Evolutionary conservation across 495 filamentous ascomycete genomes (phyloP).

Genomic region (Pseudoneurospora amorphoporcata): DNA sequence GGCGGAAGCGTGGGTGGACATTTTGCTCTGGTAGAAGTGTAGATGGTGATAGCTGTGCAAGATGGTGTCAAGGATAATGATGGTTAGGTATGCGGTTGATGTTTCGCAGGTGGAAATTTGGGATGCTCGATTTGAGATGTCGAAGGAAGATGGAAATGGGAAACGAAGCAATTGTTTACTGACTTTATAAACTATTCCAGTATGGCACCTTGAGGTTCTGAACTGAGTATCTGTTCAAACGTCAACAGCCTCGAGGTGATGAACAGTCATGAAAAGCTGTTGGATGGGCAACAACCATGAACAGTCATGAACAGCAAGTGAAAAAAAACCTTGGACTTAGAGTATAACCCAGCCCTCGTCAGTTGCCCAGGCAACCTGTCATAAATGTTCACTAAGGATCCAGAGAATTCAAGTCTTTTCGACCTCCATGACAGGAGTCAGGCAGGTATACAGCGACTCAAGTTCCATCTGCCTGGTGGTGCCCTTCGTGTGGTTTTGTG

Average conservation of each 20-base stretch:
- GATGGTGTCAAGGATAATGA: background rate
- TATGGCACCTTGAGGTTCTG: background rate
- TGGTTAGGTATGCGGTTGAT: background rate
- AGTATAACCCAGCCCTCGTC: background rate
- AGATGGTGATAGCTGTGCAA: background rate
- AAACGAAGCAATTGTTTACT: background rate
- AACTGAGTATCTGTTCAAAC: background rate
- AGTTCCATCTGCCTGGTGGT: background rate
- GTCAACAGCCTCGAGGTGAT: background rate
- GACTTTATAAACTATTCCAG: background rate
- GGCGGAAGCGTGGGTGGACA: background rate
- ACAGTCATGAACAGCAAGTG: too few relatives aligned
- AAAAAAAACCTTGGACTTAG: background rate
- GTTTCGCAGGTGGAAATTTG: background rate
- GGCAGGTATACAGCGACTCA: background rate
- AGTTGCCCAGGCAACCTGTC: background rate
- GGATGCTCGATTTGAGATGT: background rate
- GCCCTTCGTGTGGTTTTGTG: background rate
- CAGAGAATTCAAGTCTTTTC: background rate
- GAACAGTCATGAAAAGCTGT: background rate
- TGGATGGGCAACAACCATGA: background rate
- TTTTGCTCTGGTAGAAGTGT: background rate
- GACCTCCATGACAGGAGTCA: background rate
- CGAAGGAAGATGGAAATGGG: background rate
- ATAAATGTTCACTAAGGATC: background rate